phyloP scores from a whole-genome alignment of 2,329 filamentous ascomycete genomes.

The Diaporthe vexans region DNA sequence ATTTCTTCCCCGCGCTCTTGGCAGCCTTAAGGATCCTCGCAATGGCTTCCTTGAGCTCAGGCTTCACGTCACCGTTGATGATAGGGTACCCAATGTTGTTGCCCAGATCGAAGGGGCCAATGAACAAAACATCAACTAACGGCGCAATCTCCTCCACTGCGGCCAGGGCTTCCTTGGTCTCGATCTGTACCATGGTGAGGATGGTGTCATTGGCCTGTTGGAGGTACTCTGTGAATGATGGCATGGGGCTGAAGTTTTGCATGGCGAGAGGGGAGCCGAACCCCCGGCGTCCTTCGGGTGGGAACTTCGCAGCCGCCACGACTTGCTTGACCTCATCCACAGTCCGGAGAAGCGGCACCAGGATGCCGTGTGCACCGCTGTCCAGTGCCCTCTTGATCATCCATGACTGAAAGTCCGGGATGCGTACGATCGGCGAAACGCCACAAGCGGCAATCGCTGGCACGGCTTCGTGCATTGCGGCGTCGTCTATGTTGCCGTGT shows the following conservation, averaged over 20 bases:
- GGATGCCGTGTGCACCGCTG: conserved; percentile 67
- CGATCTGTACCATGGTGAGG: conserved; percentile 77
- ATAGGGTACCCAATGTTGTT: conserved; percentile 75
- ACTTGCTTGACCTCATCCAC: conserved; percentile 65
- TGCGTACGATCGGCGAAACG: conserved; percentile 68
- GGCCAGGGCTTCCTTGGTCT: conserved; percentile 74
- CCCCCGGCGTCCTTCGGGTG: conserved; percentile 66
- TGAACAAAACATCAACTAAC: conserved; percentile 74
- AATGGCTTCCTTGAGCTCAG: conserved; percentile 72
- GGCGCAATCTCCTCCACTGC: conserved; percentile 73
- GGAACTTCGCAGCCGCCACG: conserved; percentile 68
- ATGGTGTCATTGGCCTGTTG: conserved; percentile 69
- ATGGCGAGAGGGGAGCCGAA: conserved; percentile 69
- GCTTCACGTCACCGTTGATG: conserved; percentile 70
- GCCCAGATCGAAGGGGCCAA: conserved; percentile 76
- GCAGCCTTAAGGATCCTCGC: conserved; percentile 70
- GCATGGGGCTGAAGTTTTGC: conserved; percentile 61
- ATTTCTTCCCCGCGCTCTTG: conserved; percentile 74
- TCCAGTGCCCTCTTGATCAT: conserved; percentile 73
- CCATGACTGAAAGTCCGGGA: conserved; percentile 69
- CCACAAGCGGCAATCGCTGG: conserved; percentile 68
- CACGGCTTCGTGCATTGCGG: conserved; percentile 70
- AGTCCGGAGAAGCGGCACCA: conserved; percentile 68
- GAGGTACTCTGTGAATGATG: conserved; percentile 68
- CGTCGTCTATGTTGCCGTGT: conserved; percentile 70